phyloP scores from a whole-genome alignment of 2,329 filamentous ascomycete species.

The Lomentospora prolificans region DNA sequence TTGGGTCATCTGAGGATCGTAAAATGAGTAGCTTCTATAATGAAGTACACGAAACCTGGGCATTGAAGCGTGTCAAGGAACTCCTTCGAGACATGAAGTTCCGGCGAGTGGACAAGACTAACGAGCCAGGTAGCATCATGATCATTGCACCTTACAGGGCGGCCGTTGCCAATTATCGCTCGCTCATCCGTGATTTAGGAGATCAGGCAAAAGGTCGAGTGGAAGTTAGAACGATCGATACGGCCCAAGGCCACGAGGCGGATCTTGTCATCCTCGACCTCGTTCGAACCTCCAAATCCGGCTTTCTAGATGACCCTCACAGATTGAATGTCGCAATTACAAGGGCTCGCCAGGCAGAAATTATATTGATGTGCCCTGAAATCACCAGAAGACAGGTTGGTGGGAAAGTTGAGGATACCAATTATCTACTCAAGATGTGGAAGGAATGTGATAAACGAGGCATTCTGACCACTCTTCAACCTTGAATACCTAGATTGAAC shows the following conservation, averaged over 20 bases:
- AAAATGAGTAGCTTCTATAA: conserved; percentile 30
- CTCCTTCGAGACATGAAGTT: conserved; percentile 24
- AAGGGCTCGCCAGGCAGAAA: conserved; percentile 32
- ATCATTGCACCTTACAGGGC: conserved; percentile 34
- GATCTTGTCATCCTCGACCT: conserved; percentile 38
- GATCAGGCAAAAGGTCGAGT: conserved; percentile 21
- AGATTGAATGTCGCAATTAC: conserved; percentile 37
- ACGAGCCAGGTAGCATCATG: conserved; percentile 26
- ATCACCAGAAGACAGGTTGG: conserved; percentile 19
- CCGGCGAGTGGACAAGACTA: conserved; percentile 16
- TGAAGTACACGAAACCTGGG: conserved; percentile 25
- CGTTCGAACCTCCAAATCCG: conserved; percentile 27
- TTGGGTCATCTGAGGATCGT: conserved; percentile 17
- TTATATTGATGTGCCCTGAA: conserved; percentile 31
- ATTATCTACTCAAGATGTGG: conserved; percentile 1
- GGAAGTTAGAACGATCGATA: conserved; percentile 33
- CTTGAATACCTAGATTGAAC: not conserved
- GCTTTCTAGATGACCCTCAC: conserved; percentile 33
- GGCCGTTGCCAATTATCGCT: conserved; percentile 24
- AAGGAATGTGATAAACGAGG: not conserved
- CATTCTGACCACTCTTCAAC: not conserved
- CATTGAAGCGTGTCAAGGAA: conserved; percentile 21
- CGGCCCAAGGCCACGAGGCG: conserved; percentile 35
- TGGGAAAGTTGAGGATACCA: not conserved
- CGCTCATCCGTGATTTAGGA: conserved; percentile 19